Evolutionary conservation across 345 rosid species (phyloP).

Genomic region (Odontarrhena argentea): DNA sequence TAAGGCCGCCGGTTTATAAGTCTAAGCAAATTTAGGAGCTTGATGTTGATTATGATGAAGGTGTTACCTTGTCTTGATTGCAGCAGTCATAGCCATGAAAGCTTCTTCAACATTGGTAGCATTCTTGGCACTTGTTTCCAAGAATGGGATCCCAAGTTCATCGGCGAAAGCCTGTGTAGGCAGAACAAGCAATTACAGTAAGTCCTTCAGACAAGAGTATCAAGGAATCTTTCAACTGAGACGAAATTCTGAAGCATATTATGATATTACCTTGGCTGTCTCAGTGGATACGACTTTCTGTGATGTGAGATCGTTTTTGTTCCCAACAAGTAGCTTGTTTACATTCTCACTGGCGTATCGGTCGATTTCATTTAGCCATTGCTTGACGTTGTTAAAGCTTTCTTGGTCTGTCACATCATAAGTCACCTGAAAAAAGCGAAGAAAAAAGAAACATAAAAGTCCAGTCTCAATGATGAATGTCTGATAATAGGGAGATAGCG

Average conservation of each 20-base stretch:
- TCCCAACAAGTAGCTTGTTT: slow-evolving; percentile 76
- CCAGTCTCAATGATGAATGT: slow-evolving; percentile 8
- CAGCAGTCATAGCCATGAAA: slow-evolving; percentile 83
- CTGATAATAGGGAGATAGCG: neutral
- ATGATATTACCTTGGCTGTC: slow-evolving; percentile 62
- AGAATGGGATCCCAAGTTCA: slow-evolving; percentile 73
- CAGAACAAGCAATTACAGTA: slow-evolving; percentile 8
- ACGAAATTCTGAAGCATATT: neutral
- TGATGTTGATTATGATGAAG: neutral
- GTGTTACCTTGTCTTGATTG: slow-evolving; percentile 61
- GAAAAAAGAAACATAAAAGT: neutral
- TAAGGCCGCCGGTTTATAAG: neutral
- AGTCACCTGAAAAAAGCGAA: slow-evolving; percentile 52
- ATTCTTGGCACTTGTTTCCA: slow-evolving; percentile 83
- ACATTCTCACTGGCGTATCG: slow-evolving; percentile 81
- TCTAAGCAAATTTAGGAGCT: slow-evolving; percentile 10
- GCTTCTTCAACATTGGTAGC: slow-evolving; percentile 74
- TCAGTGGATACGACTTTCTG: slow-evolving; percentile 72
- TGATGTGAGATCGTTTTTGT: slow-evolving; percentile 67
- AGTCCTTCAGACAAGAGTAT: neutral
- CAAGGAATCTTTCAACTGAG: slow-evolving; percentile 11
- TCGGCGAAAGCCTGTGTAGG: slow-evolving; percentile 70
- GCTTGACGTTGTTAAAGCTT: slow-evolving; percentile 80
- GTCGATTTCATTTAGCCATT: slow-evolving; percentile 75
- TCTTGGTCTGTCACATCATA: slow-evolving; percentile 84